Conservation (phyloP, 1,139 yeast genomes). For the Pichia sp. region DNA sequence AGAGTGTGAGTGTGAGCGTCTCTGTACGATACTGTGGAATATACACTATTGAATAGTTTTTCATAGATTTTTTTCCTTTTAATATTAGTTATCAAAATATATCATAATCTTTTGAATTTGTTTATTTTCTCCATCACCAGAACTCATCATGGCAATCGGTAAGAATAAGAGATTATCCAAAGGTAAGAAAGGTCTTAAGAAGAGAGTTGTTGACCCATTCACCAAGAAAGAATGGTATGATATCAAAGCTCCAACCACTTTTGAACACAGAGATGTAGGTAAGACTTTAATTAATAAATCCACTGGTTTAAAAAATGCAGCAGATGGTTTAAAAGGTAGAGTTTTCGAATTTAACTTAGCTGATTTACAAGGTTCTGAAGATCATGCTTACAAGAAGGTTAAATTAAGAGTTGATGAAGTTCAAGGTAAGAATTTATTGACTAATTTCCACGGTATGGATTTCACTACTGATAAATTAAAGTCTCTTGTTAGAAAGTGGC, state of each 20-base stretch:
- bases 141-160: constrained; percentile 76
- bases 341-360: constrained; percentile 82
- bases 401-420: constrained; percentile 90
- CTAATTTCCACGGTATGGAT: constrained; percentile 94
- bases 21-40: not conserved
- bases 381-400: constrained; percentile 85
- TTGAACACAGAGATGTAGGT: constrained; percentile 91
- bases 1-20: no score
- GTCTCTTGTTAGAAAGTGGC: constrained; percentile 92
- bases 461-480: constrained; percentile 87
- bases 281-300: constrained; percentile 92
- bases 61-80: not conserved
- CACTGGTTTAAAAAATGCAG: constrained; percentile 89
- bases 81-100: not conserved
- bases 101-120: not conserved
- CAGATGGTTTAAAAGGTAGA: constrained; percentile 89
- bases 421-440: constrained; percentile 85
- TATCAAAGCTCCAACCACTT: constrained; percentile 91
- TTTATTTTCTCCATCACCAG: constrained; percentile 12
- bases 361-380: constrained; percentile 89
- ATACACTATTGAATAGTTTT: not conserved
- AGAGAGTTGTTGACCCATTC: constrained; percentile 94
- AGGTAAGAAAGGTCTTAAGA: constrained; percentile 95
- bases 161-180: constrained; percentile 94
- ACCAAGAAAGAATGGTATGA: constrained; percentile 93